phyloP scores from a whole-genome alignment of 1,284 basidiomycete genomes.

The Hortiboletus rubellus region DNA sequence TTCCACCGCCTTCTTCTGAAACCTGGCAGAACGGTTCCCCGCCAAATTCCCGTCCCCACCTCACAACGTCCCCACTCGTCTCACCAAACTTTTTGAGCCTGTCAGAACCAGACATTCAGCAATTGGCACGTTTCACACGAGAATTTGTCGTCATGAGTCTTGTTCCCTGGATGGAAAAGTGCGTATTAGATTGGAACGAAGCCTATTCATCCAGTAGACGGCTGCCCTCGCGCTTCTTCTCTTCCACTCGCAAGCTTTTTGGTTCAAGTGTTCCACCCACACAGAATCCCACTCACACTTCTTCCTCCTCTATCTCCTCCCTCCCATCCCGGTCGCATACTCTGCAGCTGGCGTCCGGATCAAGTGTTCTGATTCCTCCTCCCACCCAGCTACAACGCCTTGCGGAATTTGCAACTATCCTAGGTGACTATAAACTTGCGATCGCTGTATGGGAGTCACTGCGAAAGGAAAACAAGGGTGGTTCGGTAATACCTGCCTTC shows the following conservation, averaged over 20 bases:
- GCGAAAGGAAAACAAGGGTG: constrained; percentile 77
- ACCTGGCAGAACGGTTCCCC: constrained; percentile 32
- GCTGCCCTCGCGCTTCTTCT: constrained; percentile 77
- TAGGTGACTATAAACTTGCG: constrained; percentile 89
- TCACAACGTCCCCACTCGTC: constrained; percentile 13
- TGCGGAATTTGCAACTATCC: constrained; percentile 93
- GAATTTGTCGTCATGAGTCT: constrained; percentile 92
- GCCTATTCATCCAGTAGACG: constrained; percentile 82
- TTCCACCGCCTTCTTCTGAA: constrained; percentile 53
- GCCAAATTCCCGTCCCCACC: neutral
- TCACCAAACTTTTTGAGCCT: constrained; percentile 54
- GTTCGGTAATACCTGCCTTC: constrained; percentile 51
- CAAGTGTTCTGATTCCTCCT: constrained; percentile 34
- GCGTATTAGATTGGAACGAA: constrained; percentile 94
- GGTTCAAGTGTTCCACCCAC: constrained; percentile 60
- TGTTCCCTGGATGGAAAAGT: constrained; percentile 96
- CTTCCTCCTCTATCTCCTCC: constrained; percentile 47
- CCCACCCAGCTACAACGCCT: constrained; percentile 79
- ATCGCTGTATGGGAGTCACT: constrained; percentile 83
- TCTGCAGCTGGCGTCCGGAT: constrained; percentile 37
- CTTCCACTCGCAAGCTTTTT: constrained; percentile 90
- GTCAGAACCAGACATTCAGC: constrained; percentile 76
- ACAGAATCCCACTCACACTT: constrained; percentile 41
- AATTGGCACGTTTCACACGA: constrained; percentile 79
- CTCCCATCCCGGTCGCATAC: constrained; percentile 45